A percentile compares a stretch with the other conserved stretches of the same genome.
Evolutionary conservation across 352 stramenopile genomes (phyloP).

Genomic region (Globisporangium heterothallicum): DNA sequence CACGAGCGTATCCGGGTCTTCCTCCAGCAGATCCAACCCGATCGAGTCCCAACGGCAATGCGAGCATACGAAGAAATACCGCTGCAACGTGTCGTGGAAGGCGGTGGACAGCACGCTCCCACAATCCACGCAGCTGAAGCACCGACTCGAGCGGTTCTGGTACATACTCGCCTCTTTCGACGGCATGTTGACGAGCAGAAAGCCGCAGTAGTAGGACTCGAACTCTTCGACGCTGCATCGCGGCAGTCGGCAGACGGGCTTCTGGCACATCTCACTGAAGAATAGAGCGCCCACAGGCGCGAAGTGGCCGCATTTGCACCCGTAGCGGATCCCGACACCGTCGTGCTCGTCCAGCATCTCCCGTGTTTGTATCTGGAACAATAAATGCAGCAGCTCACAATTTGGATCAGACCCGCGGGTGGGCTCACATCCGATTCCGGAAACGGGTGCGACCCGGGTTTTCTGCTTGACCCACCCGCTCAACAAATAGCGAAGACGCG

Average conservation of each 20-base stretch:
- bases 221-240: conserved; percentile 81
- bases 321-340: conserved; percentile 55
- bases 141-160: conserved; percentile 84
- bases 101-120: conserved; percentile 60
- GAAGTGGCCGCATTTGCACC: conserved; percentile 66
- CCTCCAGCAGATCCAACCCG: conserved; percentile 49
- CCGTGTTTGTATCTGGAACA: conserved; percentile 3
- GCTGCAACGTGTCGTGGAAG: conserved; percentile 44
- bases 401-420: not conserved
- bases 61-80: conserved; percentile 77
- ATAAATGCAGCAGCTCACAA: not conserved
- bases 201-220: conserved; percentile 85
- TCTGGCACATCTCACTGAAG: conserved; percentile 74
- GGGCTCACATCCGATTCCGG: no score
- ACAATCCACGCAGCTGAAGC: conserved; percentile 75
- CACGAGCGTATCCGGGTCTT: conserved; percentile 79
- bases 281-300: conserved; percentile 54
- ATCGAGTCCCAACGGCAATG: conserved; percentile 87
- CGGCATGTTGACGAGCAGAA: conserved; percentile 80
- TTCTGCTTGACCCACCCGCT: not conserved
- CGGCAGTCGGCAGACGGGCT: conserved; percentile 63
- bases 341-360: conserved; percentile 13
- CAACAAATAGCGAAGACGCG: not conserved
- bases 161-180: conserved; percentile 84
- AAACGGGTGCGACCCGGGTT: not conserved